Conservation (phyloP, 2,329 filamentous ascomycete species). For the Akanthomyces lecanii region DNA sequence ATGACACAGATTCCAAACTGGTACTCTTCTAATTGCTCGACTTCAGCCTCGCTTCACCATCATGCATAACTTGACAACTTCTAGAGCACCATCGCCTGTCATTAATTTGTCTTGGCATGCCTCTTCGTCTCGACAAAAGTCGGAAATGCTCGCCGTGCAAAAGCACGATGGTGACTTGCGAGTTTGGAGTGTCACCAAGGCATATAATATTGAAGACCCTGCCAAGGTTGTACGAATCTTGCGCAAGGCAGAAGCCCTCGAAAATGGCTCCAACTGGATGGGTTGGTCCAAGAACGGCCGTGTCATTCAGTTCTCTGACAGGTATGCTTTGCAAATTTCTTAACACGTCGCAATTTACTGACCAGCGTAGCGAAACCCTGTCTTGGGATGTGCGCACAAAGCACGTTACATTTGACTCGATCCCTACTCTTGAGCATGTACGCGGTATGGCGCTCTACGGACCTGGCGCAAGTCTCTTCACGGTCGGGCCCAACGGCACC, state of each 20-base stretch:
- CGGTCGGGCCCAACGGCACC: slow-evolving; percentile 78
- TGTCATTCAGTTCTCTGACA: slow-evolving; percentile 86
- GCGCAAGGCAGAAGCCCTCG: slow-evolving; percentile 70
- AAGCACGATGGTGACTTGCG: slow-evolving; percentile 86
- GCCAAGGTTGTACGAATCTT: slow-evolving; percentile 87
- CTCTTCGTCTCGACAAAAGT: slow-evolving; percentile 91
- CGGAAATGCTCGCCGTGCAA: slow-evolving; percentile 94
- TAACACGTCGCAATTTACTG: slow-evolving; percentile 28
- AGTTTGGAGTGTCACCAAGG: slow-evolving; percentile 95
- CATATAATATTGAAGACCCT: slow-evolving; percentile 63
- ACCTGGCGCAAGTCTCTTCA: slow-evolving; percentile 87
- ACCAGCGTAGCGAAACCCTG: slow-evolving; percentile 67
- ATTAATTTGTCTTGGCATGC: slow-evolving; percentile 91
- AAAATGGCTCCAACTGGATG: slow-evolving; percentile 86
- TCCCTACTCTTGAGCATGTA: slow-evolving; percentile 79
- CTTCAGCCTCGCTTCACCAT: slow-evolving; percentile 92
- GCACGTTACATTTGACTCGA: slow-evolving; percentile 82
- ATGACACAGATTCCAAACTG: slow-evolving; percentile 76
- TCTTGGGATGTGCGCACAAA: slow-evolving; percentile 99
- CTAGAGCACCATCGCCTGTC: slow-evolving; percentile 79
- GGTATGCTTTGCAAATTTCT: slow-evolving; percentile 55
- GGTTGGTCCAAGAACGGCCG: slow-evolving; percentile 97
- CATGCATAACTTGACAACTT: slow-evolving; percentile 84
- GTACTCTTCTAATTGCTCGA: slow-evolving; percentile 84
- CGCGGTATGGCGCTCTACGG: slow-evolving; percentile 83